Conservation (phyloP, 2,329 filamentous ascomycete genomes). For the Helminthosporium solani region DNA sequence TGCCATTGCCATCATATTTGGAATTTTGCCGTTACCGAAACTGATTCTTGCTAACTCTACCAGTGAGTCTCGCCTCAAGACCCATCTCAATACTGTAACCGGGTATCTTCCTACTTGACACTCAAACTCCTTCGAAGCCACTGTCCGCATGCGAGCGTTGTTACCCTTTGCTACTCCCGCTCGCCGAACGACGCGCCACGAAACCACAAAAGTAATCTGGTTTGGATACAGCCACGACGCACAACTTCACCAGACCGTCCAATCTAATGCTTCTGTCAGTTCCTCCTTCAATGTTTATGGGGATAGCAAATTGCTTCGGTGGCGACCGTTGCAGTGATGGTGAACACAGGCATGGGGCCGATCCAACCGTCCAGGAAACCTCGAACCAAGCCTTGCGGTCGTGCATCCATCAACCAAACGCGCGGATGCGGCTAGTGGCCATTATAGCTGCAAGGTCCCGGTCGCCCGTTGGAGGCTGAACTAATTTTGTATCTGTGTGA, state of each 20-base stretch:
- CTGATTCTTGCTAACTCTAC: slow-evolving; percentile 11
- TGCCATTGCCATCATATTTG: slow-evolving; percentile 1
- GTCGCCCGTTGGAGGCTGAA: not conserved
- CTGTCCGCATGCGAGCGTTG: slow-evolving; percentile 1
- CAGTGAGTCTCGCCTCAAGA: slow-evolving; percentile 8
- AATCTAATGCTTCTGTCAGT: not conserved
- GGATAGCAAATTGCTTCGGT: not conserved
- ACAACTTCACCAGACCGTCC: not conserved
- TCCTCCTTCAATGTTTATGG: not conserved
- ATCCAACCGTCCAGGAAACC: not conserved
- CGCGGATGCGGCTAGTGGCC: slow-evolving; percentile 3
- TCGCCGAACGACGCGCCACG: not conserved
- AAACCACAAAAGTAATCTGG: not conserved
- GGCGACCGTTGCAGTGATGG: slow-evolving; percentile 6
- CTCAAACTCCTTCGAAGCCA: not conserved
- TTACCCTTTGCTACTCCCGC: not conserved
- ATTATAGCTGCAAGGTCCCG: slow-evolving; percentile 14
- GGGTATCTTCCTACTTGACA: slow-evolving; percentile 10
- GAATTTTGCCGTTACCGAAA: slow-evolving; percentile 8
- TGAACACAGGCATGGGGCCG: not conserved
- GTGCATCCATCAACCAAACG: slow-evolving; percentile 2
- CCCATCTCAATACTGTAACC: slow-evolving; percentile 17
- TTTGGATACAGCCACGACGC: no score
- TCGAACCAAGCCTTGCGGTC: not conserved
- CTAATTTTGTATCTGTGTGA: slow-evolving; percentile 1